Evolutionary conservation across 768 basidiomycete species (phyloP).

Genomic region (Asterophora lycoperdoides): DNA sequence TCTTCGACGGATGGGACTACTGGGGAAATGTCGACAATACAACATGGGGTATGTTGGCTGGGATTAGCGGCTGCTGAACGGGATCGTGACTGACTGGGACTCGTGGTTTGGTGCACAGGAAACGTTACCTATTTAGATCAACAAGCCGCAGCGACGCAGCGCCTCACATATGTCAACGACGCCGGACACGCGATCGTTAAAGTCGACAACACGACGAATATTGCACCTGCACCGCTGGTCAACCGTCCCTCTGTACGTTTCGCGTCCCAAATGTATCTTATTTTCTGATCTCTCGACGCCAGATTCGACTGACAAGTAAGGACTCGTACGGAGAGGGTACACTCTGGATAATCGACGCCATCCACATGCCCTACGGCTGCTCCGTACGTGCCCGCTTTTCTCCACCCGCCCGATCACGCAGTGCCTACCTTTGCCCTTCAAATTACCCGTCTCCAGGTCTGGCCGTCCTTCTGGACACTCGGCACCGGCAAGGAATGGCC

Average conservation of each 20-base stretch:
- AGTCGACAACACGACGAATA: constrained; percentile 64
- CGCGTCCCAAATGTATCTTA: neutral
- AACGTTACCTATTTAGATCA: constrained; percentile 50
- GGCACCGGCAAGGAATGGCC: constrained; percentile 43
- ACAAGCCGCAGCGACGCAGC: constrained; percentile 28
- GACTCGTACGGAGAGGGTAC: constrained; percentile 37
- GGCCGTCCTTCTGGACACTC: constrained; percentile 45
- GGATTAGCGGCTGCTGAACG: neutral
- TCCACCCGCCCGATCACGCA: neutral
- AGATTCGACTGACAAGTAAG: constrained; percentile 42
- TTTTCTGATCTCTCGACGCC: too few species aligned
- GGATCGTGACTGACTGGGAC: neutral
- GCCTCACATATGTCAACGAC: constrained; percentile 52
- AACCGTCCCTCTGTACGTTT: constrained; percentile 55
- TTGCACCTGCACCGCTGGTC: constrained; percentile 35
- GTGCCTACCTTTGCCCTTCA: too few species aligned
- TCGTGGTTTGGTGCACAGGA: neutral
- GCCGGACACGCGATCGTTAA: constrained; percentile 61
- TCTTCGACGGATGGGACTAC: constrained; percentile 50
- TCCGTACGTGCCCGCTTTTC: constrained; percentile 32
- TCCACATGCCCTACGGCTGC: constrained; percentile 54
- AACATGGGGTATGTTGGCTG: constrained; percentile 28
- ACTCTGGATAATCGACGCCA: constrained; percentile 39
- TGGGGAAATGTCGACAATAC: constrained; percentile 44
- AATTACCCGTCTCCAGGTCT: constrained; percentile 29